Conservation (phyloP, 2,329 filamentous ascomycete species). For the Alternaria ethzedia region DNA sequence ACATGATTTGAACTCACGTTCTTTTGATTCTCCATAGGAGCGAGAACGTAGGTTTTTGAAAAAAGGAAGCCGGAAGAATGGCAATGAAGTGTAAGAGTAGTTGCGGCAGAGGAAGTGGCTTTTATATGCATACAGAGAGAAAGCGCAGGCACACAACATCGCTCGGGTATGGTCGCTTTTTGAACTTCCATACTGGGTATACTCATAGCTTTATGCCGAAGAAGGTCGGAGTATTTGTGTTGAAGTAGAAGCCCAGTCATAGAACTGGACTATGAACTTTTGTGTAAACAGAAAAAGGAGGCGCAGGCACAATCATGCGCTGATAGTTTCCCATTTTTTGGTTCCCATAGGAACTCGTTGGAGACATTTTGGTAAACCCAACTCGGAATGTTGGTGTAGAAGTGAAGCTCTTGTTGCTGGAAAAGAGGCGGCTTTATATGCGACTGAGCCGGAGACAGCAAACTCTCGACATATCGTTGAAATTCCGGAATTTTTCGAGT, state of each 20-base stretch:
- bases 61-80: rapidly evolving
- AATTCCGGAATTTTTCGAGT: background rate
- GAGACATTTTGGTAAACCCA: background rate
- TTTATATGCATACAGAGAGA: too few relatives aligned
- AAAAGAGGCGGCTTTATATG: background rate
- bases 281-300: background rate
- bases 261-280: too few relatives aligned
- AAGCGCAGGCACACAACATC: background rate
- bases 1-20: too few relatives aligned
- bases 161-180: rapidly evolving
- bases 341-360: too few relatives aligned
- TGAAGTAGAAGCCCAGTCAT: background rate
- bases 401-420: background rate
- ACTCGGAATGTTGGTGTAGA: background rate
- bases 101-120: too few relatives aligned
- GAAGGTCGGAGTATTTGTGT: rapidly evolving
- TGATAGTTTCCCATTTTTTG: background rate
- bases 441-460: background rate
- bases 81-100: too few relatives aligned
- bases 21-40: too few relatives aligned
- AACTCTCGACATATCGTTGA: background rate
- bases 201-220: background rate
- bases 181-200: too few relatives aligned
- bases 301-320: background rate
- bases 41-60: too few relatives aligned